A percentile compares a stretch with the other conserved stretches of the same genome.
Evolutionary conservation across 75 land plant genomes (phyloP).

Genomic region (Picea glauca): DNA sequence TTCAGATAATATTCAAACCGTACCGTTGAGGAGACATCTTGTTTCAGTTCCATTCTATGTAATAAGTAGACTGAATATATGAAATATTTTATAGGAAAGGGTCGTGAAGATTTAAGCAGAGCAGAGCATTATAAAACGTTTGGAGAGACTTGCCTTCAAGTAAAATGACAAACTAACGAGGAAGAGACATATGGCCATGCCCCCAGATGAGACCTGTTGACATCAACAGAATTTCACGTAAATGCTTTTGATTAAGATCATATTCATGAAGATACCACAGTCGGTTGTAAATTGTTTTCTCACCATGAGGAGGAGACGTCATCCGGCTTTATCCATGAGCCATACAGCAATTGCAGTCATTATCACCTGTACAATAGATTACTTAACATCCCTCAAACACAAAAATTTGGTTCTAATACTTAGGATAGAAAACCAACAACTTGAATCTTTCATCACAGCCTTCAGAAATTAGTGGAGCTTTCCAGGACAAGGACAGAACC

Average conservation of each 20-base stretch:
- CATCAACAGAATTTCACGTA: not conserved
- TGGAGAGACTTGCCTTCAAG: conserved; percentile 6
- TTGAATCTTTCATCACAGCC: no score
- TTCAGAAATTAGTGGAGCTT: no score
- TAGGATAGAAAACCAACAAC: no score
- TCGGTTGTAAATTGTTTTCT: conserved; percentile 6
- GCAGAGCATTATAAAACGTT: not conserved
- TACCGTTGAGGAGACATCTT: not conserved
- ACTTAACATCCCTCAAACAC: not conserved
- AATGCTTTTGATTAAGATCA: not conserved
- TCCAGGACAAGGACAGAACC: conserved; percentile 20
- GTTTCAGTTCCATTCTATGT: not conserved
- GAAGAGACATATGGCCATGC: conserved; percentile 6
- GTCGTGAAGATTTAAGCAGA: no score
- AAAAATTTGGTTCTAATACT: no score
- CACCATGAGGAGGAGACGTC: conserved; percentile 74
- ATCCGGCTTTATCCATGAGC: conserved; percentile 74
- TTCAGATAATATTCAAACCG: not conserved
- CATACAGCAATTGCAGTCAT: conserved; percentile 65
- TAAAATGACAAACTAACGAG: conserved; percentile 9
- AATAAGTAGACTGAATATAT: no score
- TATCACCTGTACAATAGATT: conserved; percentile 41
- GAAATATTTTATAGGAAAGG: not conserved
- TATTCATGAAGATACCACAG: not conserved
- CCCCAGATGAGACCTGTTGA: conserved; percentile 11